Base-by-base conservation (phyloP, 164 flowering plant genomes). In the Dillenia suffruticosa region DNA sequence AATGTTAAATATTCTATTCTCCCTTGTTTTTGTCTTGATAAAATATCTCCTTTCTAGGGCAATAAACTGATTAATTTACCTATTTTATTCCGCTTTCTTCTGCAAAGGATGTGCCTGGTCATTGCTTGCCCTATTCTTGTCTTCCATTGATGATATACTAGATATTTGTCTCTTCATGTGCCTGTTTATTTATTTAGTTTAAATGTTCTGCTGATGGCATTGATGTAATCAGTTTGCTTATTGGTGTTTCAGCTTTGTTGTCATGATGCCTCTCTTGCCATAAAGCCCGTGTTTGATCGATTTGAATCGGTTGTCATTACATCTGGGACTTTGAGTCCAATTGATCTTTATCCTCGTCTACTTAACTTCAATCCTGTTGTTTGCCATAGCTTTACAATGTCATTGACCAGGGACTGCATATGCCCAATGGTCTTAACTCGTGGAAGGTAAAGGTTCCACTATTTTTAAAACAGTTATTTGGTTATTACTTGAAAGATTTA, bases 371-470 rank as follows among this genome's bases (percentile, higher is more conserved):
- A 90, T 75, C 97, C 99, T 26, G 97, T 95, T 22, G 92, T 95
- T 54, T 92, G 96, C 70, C 89, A 92, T 71, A 95, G 99, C 73
- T 94, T 92, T 79, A 81, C 83, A 44, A 95, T 90, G 99, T 95
- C 97, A 68, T 72, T 95, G 75, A 92, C 97, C 62, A 82, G 99
- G 78, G 97, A 95, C 69, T 95, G 99, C 82, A 92, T 95, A 69
- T 95, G 99, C 69, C 99, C 99, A 15, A 95, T 95, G 99, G 96
- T 95, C 77, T 92, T 95, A 49, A 84, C 97, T 58, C 96, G 97
- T 61, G 99, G 99, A 72, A 95, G 99, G 99, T 95, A 79, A 58
- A 50, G 15, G 9, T 14, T 72, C 32, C 10, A 46, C 10, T 17
- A 15, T 52, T 52, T n/a, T 47, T 63, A 46, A 14, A 50, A 11